phyloP scores from a whole-genome alignment of 108 stramenopile genomes.

The Nitzschia sp. region DNA sequence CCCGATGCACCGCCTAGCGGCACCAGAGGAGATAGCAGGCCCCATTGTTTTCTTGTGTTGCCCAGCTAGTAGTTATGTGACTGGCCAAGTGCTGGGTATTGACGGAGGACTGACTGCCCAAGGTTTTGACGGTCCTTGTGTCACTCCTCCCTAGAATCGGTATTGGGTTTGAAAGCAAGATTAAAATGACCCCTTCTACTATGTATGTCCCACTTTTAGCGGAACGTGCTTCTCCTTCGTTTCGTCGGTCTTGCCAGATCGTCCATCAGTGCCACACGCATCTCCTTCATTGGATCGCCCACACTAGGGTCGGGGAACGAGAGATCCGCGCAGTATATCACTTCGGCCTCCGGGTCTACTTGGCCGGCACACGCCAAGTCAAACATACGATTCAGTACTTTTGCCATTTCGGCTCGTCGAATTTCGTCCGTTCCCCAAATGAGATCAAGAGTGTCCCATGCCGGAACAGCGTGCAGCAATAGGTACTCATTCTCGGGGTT shows the following conservation, averaged over 20 bases:
- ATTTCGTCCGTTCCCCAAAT: conserved; percentile 70
- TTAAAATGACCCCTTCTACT: not conserved
- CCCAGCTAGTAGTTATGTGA: conserved; percentile 89
- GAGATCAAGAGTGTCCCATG: conserved; percentile 79
- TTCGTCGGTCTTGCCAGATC: conserved; percentile 3
- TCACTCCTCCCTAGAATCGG: conserved; percentile 30
- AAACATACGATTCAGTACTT: conserved; percentile 55
- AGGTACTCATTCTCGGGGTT: conserved; percentile 86
- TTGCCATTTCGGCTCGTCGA: conserved; percentile 27
- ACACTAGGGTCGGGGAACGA: conserved; percentile 74
- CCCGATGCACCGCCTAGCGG: conserved; percentile 68
- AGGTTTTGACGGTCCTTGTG: conserved; percentile 75
- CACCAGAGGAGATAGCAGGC: conserved; percentile 75
- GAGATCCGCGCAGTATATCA: conserved; percentile 63
- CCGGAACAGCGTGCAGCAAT: conserved; percentile 82
- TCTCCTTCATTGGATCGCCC: conserved; percentile 53
- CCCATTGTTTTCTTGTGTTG: conserved; percentile 91
- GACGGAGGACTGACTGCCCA: conserved; percentile 93
- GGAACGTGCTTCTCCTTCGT: conserved; percentile 16
- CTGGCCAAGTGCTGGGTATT: conserved; percentile 92
- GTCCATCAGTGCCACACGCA: conserved; percentile 25
- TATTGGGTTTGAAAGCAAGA: not conserved
- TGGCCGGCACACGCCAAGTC: conserved; percentile 53
- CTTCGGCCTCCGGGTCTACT: conserved; percentile 25
- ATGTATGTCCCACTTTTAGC: not conserved